Base-by-base conservation (phyloP, 2,329 filamentous ascomycete species). In the Septoria petroselini region DNA sequence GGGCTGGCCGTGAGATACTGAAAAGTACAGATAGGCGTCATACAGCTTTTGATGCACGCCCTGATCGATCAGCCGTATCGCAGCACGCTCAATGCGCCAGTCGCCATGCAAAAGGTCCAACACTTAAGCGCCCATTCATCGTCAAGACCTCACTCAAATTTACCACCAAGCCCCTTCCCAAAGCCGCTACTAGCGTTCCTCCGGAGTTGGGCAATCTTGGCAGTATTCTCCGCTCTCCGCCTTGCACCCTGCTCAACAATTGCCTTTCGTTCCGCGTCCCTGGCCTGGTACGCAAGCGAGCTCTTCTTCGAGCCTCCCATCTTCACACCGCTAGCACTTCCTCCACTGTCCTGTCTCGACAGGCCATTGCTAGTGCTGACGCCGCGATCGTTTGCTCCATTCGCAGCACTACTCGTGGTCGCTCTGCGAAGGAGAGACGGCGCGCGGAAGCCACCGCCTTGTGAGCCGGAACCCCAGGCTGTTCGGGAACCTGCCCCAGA, bases 381-480 rank as follows among this genome's bases (percentile, higher is more conserved):
- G 17, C 69, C 62, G 56, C 67, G 49, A 58, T 66, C 62, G 39
- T 63, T 67, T 14, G 57, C 52, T n/a, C 34, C 54, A 5, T 61
- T 61, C 23, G 61, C 59, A 3, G 58, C 56, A 5, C 29, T 58
- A 49, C 68, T 72, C 23, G 84, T 85, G 0, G 87, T 91, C 3
- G 86, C 86, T 23, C 86, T 79, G 19, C 87, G 80, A 14, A 93
- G 76, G 15, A 93, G 75, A 0, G 80, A 77, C 0, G 88, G 87
- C 1, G 87, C 80, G 60, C 81, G 83, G 77, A 88, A 87, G 0
- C 73, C 71, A 3, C 65, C 62, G 8, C 65, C 55, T 50, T 68
- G 59, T 2, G 70, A 61, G 4, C 70, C 64, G 2, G 73, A 68
- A 1, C 77, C 60, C 65, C 65, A 67, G 14, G 65, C 64, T n/a